phyloP scores from a whole-genome alignment of 495 filamentous ascomycete species.

The Penicillium malachiteum region DNA sequence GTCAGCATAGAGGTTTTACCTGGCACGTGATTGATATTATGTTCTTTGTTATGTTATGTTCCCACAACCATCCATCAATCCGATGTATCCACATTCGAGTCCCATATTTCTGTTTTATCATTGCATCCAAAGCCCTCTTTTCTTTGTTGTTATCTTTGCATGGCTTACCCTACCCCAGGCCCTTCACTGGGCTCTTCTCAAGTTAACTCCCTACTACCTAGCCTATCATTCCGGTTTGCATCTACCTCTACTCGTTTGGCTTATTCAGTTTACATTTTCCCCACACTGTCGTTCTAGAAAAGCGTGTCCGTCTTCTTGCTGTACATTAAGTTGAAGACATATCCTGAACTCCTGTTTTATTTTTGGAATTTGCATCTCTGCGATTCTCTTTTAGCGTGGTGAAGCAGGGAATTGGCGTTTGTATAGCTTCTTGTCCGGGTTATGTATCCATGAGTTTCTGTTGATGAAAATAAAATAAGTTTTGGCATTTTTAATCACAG shows the following conservation, averaged over 20 bases:
- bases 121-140: slow-evolving; percentile 15
- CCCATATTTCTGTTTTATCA: slow-evolving; percentile 15
- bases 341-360: slow-evolving; percentile 10
- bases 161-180: too few relatives aligned
- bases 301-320: slow-evolving; percentile 27
- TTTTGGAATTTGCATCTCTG: slow-evolving; percentile 5
- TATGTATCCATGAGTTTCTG: not conserved
- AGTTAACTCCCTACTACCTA: not conserved
- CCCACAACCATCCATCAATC: not conserved
- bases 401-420: slow-evolving; percentile 3
- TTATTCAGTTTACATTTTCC: slow-evolving; percentile 6
- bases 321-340: slow-evolving; percentile 30
- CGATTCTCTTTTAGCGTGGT: not conserved
- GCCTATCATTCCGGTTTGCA: slow-evolving; percentile 7
- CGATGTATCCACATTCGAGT: slow-evolving; percentile 37
- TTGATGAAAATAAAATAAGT: not conserved
- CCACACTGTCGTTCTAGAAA: slow-evolving; percentile 14
- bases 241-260: slow-evolving; percentile 11
- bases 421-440: slow-evolving; percentile 4
- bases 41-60: slow-evolving; percentile 10
- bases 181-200: not conserved
- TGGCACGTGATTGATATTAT: slow-evolving; percentile 4
- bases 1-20: slow-evolving; percentile 8
- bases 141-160: slow-evolving; percentile 10
- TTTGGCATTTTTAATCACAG: too few relatives aligned